phyloP scores from a whole-genome alignment of 2,329 filamentous ascomycete genomes.

The Alternaria panax region DNA sequence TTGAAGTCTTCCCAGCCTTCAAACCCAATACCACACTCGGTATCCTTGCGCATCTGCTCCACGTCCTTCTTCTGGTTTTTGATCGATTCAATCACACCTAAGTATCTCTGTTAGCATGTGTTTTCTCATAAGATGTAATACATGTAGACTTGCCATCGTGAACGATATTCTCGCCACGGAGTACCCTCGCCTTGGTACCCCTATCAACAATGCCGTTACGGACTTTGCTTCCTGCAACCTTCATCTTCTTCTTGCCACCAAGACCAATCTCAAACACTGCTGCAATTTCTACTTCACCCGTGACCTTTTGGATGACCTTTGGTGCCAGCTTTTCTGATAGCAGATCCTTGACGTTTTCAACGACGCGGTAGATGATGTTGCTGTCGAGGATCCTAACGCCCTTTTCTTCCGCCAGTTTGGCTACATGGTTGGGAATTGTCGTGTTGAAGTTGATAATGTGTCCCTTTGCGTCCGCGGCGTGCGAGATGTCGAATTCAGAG shows the following conservation, averaged over 20 bases:
- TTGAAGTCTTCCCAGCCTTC: constrained; percentile 79
- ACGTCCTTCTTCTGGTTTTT: constrained; percentile 95
- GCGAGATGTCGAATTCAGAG: constrained; percentile 86
- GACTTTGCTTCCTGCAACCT: constrained; percentile 87
- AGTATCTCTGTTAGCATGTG: constrained; percentile 9
- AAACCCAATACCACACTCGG: constrained; percentile 92
- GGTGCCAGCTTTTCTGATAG: constrained; percentile 75
- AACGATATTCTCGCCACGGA: constrained; percentile 73
- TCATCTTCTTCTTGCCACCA: constrained; percentile 72
- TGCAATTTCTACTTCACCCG: constrained; percentile 86
- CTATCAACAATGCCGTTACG: constrained; percentile 77
- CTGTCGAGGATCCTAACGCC: constrained; percentile 83
- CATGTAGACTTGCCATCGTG: constrained; percentile 75
- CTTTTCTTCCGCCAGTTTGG: constrained; percentile 71
- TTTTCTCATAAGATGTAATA: not conserved
- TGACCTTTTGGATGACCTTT: constrained; percentile 71
- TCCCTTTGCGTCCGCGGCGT: constrained; percentile 78
- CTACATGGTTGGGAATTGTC: constrained; percentile 70
- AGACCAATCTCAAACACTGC: constrained; percentile 85
- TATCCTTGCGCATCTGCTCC: constrained; percentile 85
- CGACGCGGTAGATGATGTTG: constrained; percentile 83
- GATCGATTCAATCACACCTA: constrained; percentile 80
- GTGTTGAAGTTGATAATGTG: constrained; percentile 89
- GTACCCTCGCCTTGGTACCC: constrained; percentile 71
- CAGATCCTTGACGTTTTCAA: constrained; percentile 73